Percentiles rank a stretch among this genome's conserved stretches.
phyloP scores from a whole-genome alignment of 83 land plant species.

The Thuja plicata region DNA sequence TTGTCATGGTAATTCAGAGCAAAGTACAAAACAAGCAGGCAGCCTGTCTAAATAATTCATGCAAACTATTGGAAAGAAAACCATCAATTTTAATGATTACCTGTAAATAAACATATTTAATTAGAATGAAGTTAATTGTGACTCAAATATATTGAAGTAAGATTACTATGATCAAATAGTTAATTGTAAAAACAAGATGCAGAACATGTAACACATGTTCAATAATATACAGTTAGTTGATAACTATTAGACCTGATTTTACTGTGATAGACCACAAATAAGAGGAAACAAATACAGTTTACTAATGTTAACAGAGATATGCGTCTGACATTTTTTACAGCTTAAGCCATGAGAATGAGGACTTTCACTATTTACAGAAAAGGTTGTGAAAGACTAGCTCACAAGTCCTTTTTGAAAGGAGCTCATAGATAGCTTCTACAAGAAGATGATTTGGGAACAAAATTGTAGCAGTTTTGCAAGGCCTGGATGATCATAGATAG shows the following conservation, averaged over 20 bases:
- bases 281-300: background rate
- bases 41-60: background rate
- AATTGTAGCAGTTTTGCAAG: background rate
- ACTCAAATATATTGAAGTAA: background rate
- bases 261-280: background rate
- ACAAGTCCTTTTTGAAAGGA: background rate
- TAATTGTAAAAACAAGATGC: background rate
- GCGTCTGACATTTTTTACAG: background rate
- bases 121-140: background rate
- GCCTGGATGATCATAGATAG: background rate
- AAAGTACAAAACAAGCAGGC: background rate
- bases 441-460: background rate
- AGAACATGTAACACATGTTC: background rate
- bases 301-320: background rate
- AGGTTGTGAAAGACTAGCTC: background rate
- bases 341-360: background rate
- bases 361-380: background rate
- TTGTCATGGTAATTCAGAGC: background rate
- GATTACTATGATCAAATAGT: background rate
- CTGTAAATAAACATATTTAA: background rate
- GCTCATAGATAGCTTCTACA: background rate
- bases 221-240: background rate
- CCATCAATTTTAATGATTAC: background rate
- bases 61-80: background rate
- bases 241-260: background rate